Evolutionary conservation across 306 rosid species (phyloP), one percentile per base, ranked within the genome.

Genomic region (Quercus wislizeni): DNA sequence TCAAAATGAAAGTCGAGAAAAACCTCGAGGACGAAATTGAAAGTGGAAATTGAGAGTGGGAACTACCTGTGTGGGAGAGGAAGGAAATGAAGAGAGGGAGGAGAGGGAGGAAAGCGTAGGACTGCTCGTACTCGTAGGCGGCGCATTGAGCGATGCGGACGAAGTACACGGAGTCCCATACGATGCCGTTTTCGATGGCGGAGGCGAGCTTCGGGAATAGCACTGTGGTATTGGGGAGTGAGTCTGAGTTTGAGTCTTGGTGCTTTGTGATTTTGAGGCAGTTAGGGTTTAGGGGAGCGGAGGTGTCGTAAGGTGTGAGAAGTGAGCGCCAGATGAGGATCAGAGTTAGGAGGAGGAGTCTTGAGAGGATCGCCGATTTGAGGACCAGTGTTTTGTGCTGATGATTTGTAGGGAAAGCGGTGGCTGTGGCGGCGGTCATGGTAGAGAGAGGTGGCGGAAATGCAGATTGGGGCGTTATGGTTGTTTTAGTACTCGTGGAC

Each of bases 111-210:
- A 92, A 95, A 25, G 97, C 99, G 74, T 89, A 95, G 78, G 87
- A 9, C 63, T 95, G 97, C 85, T 95, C 99, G 74, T 95, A 95
- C 78, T 95, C 99, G 70, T 95, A 95, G 43, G 98, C 94, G 74
- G 98, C 94, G 76, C 99, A 95, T 31, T 92, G 87, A 0, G 96
- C 90, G 74, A 43, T 79, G 73, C 96, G 98, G 71, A 93, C 65
- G 18, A 77, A 95, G 94, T 79, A 85, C 28, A 91, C 97, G 31
- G 96, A 88, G 78, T 95, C 99, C 97, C 99, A 95, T 19, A 95
- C 98, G 49, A 93, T 76, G 84, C 85, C 88, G 86, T 85, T 79
- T 76, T 91, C 88, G 79, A 95, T 82, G 31, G 92, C 81, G 55
- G 91, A 89, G 38, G 84, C 85, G 51, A 85, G 19, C 3, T 63